phyloP scores from a whole-genome alignment of 345 rosid species.

The Odontarrhena argentea region DNA sequence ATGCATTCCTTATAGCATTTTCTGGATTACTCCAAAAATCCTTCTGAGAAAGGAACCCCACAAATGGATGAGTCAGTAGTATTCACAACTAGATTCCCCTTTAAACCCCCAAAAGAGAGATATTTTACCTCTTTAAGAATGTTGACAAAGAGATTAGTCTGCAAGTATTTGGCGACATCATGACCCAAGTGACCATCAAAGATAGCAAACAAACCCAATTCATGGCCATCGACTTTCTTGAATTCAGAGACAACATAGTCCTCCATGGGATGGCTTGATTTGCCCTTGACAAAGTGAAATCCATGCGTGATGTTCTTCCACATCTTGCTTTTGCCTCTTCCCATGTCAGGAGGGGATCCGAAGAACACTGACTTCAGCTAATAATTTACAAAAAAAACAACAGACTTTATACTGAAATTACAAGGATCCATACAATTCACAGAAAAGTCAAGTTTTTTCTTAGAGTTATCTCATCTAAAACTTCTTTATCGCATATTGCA shows the following conservation, averaged over 20 bases:
- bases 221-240: conserved; percentile 51
- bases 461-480: no score
- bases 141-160: conserved; percentile 66
- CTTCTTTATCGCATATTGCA: not conserved
- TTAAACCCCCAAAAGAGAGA: not conserved
- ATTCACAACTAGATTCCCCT: not conserved
- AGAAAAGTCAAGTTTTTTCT: no score
- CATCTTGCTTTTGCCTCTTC: conserved; percentile 80
- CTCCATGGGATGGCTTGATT: conserved; percentile 81
- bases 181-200: conserved; percentile 91
- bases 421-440: no score
- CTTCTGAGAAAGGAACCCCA: conserved; percentile 40
- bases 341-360: conserved; percentile 55
- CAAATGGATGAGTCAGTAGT: not conserved
- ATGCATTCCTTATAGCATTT: conserved; percentile 71
- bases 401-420: not conserved
- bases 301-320: conserved; percentile 67
- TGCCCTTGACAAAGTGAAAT: conserved; percentile 72
- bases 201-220: conserved; percentile 82
- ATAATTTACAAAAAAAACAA: conserved; percentile 11
- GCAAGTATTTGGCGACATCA: conserved; percentile 76
- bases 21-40: conserved; percentile 75
- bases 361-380: conserved; percentile 62
- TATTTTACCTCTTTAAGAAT: conserved; percentile 66
- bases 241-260: conserved; percentile 71